phyloP scores from a whole-genome alignment of 2,329 filamentous ascomycete species.

The Sordariomycetes sp. region DNA sequence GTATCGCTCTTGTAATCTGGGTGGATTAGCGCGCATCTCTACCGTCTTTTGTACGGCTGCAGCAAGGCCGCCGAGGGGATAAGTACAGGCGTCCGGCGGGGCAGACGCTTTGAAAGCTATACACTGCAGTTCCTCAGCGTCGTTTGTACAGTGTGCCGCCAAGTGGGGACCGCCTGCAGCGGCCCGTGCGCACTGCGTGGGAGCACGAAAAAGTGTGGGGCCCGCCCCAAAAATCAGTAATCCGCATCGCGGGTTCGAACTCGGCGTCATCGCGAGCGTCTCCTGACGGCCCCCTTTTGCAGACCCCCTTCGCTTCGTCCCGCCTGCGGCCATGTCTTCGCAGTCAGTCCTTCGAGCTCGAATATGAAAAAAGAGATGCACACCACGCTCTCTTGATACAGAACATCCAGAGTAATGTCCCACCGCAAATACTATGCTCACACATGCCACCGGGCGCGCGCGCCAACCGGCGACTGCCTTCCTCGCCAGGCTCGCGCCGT shows the following conservation, averaged over 20 bases:
- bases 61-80: too few relatives aligned
- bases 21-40: too few relatives aligned
- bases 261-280: not conserved
- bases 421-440: not conserved
- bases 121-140: too few relatives aligned
- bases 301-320: not conserved
- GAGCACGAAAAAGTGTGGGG: not conserved
- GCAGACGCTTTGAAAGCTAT: too few relatives aligned
- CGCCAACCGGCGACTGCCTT: not conserved
- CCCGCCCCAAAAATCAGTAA: not conserved
- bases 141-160: too few relatives aligned
- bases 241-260: not conserved
- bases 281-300: not conserved
- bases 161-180: not conserved
- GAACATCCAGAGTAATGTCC: slow-evolving; percentile 1
- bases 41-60: too few relatives aligned
- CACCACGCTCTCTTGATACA: not conserved
- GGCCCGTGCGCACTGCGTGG: not conserved
- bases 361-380: not conserved
- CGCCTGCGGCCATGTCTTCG: not conserved
- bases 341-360: not conserved
- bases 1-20: too few relatives aligned
- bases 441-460: slow-evolving; percentile 1
- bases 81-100: too few relatives aligned
- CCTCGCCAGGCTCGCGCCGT: not conserved